Evolutionary conservation across 1,284 basidiomycete species (phyloP).

Genomic region (Puccinia triticina): DNA sequence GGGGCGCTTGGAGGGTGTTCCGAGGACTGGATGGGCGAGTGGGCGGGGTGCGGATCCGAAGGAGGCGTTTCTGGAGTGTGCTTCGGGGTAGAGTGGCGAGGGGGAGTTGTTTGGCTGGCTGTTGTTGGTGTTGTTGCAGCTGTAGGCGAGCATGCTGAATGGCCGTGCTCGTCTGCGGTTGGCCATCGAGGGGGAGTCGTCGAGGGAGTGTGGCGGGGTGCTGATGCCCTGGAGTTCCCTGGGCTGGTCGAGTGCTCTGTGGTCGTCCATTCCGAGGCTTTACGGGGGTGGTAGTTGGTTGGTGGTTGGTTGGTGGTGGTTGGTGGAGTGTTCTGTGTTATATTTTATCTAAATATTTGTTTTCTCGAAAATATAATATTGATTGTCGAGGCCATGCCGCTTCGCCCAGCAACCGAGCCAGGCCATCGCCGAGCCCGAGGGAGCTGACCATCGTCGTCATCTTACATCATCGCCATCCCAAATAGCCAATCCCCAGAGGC

Average conservation of each 20-base stretch:
- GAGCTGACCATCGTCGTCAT: too few species aligned
- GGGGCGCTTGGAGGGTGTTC: conserved; percentile 19
- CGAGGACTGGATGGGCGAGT: neutral
- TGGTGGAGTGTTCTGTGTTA: too few species aligned
- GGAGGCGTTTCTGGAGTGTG: conserved; percentile 14
- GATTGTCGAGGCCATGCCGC: too few species aligned
- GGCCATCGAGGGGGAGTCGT: conserved; percentile 7
- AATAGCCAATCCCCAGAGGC: too few species aligned
- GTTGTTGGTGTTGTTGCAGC: neutral
- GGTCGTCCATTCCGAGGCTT: neutral
- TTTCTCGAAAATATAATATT: too few species aligned
- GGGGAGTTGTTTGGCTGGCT: neutral
- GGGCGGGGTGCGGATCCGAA: conserved; percentile 11
- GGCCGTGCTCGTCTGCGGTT: conserved; percentile 19
- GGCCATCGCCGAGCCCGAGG: too few species aligned
- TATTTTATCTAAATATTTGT: too few species aligned
- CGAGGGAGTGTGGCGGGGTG: conserved; percentile 15
- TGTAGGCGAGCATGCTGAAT: conserved; percentile 38
- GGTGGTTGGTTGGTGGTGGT: too few species aligned
- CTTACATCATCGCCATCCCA: too few species aligned
- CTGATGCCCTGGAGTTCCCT: conserved; percentile 5
- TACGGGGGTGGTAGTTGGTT: too few species aligned
- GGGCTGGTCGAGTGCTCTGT: conserved; percentile 1
- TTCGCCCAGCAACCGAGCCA: too few species aligned
- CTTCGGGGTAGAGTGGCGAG: neutral